A percentile compares a stretch with the other conserved stretches of the same genome.
These are phyloP conservation scores for Platismatia glauca DNA, from an alignment of 495 filamentous ascomycete genomes.

Conservation along the genomic window DNA sequence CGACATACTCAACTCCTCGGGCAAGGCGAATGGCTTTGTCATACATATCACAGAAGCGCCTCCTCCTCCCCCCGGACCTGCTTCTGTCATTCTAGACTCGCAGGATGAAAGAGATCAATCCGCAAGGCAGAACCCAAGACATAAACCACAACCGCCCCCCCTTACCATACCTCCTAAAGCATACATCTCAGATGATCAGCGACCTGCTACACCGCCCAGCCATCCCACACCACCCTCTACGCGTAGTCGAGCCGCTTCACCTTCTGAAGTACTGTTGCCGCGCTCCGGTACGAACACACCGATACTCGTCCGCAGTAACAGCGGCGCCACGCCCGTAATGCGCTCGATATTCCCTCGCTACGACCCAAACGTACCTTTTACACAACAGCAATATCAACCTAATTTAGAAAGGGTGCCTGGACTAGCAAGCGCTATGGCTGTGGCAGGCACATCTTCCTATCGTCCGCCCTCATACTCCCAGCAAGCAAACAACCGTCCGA, in stretches of 20 bases:
- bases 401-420: slow-evolving; percentile 13
- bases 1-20: slow-evolving; percentile 20
- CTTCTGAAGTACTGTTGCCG: slow-evolving; percentile 14
- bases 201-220: slow-evolving; percentile 8
- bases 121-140: neutral
- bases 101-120: too few species aligned
- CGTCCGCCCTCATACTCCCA: slow-evolving; percentile 8
- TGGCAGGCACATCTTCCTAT: slow-evolving; percentile 16
- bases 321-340: slow-evolving; percentile 36
- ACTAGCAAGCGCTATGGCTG: slow-evolving; percentile 15
- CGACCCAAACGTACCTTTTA: slow-evolving; percentile 58
- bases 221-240: neutral
- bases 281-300: slow-evolving; percentile 20
- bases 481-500: slow-evolving; percentile 9
- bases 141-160: slow-evolving; percentile 12
- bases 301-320: slow-evolving; percentile 15
- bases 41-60: slow-evolving; percentile 21
- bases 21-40: slow-evolving; percentile 17
- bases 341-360: slow-evolving; percentile 76
- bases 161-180: slow-evolving; percentile 21
- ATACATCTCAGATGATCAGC: slow-evolving; percentile 9
- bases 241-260: slow-evolving; percentile 12
- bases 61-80: slow-evolving; percentile 3
- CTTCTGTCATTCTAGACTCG: neutral
- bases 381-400: slow-evolving; percentile 61